Base-by-base conservation (phyloP, 2,329 filamentous ascomycete genomes). In the Fusarium sp. region DNA sequence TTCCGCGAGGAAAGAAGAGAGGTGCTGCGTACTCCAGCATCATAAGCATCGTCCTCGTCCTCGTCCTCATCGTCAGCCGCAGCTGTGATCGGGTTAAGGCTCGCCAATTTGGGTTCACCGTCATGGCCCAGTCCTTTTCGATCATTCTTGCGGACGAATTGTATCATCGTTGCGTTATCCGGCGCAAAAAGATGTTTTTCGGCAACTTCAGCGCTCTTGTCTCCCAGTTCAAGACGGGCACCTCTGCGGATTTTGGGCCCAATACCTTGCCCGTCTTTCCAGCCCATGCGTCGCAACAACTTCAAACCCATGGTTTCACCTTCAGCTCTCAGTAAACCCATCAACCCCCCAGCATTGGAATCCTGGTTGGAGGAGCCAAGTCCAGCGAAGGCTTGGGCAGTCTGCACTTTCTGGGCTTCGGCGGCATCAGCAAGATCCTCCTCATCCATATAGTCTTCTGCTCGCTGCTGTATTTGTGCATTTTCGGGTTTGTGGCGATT, bases 371-470 rank as follows among this genome's bases (percentile, higher is more conserved):
- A 90, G 30, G 87, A 85, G 3, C 94, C 94, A 30, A 97, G 82
- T 0, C 91, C 92, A 1, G 92, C 87, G 77, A 96, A 97, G 0
- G 85, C 86, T 53, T 89, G 84, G 0, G 88, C 84, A 0, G 92
- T 96, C 72, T 95, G 87, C 33, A 97, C 80, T 63, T 87, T 87
- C 73, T 90, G 88, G 4, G 91, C 85, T 78, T 97, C 94, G 59
- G 92, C 93, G 0, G 90, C 92, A 76, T 97, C 94, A 8, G 91
- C 92, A 33, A 97, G 83, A 78, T 99, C 96, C 77, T 99, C 96
- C 41, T 97, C 95, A 74, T 99, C 96, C 96, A 99, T 99, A 73
- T 94, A 98, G 75, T 98, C 94, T 78, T 98, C 94, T 1, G 87
- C 74, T 47, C 90, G 89, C 67, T 92, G 89, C 75, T 92, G 89